Conservation (phyloP, 2,329 filamentous ascomycete genomes). For the Sporothrix schenckii region DNA sequence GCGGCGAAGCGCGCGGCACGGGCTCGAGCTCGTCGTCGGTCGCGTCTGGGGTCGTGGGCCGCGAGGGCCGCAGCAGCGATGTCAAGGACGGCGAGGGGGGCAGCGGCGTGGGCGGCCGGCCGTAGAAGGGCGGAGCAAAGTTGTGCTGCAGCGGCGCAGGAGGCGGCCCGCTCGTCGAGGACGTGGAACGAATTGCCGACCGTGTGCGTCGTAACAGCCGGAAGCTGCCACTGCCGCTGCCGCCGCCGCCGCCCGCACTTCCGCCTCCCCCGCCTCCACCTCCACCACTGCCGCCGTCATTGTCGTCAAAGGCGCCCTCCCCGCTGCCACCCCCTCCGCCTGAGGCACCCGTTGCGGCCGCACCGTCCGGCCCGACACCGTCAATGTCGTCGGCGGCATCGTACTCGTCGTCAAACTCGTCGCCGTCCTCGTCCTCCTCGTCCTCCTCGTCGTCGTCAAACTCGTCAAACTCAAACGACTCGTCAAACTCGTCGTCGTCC, state of each 20-base stretch:
- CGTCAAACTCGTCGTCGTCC: conserved; percentile 33
- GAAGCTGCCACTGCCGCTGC: conserved; percentile 36
- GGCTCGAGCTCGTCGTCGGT: conserved; percentile 82
- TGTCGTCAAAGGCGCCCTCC: conserved; percentile 37
- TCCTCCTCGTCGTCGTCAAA: conserved; percentile 38
- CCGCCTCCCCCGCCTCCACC: no score
- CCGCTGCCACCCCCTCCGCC: conserved; percentile 34
- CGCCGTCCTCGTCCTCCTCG: conserved; percentile 42
- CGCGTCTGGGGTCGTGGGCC: conserved; percentile 90
- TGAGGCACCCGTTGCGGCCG: conserved; percentile 25
- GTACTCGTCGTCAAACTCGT: conserved; percentile 40
- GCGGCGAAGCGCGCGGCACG: conserved; percentile 82
- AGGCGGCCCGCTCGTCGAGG: conserved; percentile 43
- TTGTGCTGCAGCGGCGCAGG: conserved; percentile 56
- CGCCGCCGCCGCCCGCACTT: no score
- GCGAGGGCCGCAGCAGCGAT: conserved; percentile 83
- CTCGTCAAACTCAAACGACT: conserved; percentile 31
- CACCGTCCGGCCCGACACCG: conserved; percentile 17
- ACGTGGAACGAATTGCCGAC: not conserved
- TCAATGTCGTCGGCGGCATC: conserved; percentile 34
- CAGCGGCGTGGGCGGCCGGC: conserved; percentile 89
- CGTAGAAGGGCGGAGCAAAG: conserved; percentile 88
- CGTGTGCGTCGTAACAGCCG: conserved; percentile 17
- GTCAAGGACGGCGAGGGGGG: conserved; percentile 92
- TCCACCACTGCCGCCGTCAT: conserved; percentile 37